Base-by-base conservation (phyloP, 768 basidiomycete species). In the Hirschioporus abietinus region DNA sequence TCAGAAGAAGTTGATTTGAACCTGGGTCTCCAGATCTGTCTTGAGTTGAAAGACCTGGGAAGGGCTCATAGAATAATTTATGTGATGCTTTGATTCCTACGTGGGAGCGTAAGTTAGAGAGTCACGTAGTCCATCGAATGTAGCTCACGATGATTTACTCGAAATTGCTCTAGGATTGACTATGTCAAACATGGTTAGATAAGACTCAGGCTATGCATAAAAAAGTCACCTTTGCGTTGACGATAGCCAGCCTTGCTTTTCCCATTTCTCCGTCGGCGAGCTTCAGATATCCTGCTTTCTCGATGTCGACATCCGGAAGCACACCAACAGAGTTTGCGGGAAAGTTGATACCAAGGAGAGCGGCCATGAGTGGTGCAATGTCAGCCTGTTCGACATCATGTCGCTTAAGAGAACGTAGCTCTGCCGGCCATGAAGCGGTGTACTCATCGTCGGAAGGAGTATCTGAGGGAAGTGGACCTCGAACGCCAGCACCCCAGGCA, bases 311-410 rank as follows among this genome's bases (percentile, higher is more conserved):
- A 72, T 93, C 92, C 5, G 93, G 91, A 17, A 93, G 75, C 1
- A 92, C 87, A 1, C 93, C 93, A 23, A 92, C 92, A 0, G 89
- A 90, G 72, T 95, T 95, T 1, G 86, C 89, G 0, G 93, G 93
- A 85, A 90, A 90, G 60, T 87, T 73, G 15, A 86, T 80, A 23
- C 92, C 92, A 20, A 93, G 71, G 8, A 95, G 80, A 5, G 88
- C 76, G 1, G 91, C 83, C 89, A 95, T 93, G 61, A 95, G 79
- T 3, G 89, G 81, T 8, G 93, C 83, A 18, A 95, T 80, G 71
- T 95, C 93, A 0, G 92, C 93, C 71, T 95, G 93, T 66, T 91
- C 91, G 4, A 95, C 82, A 69, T 95, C 93, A 36, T 85, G 83
- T 20, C 92, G 82, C 36, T 84, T 78, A 0, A 92, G 73, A 63